phyloP scores from a whole-genome alignment of 106 monocot species.

The Posidonia australis region DNA sequence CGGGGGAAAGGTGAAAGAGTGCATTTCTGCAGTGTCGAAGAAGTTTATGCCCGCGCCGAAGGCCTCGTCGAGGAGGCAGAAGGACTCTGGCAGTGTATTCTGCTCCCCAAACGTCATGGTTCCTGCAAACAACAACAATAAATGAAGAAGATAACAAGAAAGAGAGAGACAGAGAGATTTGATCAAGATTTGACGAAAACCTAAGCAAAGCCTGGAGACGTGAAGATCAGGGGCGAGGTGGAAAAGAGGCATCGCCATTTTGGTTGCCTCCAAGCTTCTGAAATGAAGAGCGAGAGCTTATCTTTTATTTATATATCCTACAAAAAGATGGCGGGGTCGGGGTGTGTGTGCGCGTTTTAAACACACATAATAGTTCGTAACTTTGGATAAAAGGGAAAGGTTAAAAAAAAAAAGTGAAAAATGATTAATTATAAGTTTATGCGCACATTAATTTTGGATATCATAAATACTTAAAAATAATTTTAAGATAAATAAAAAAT shows the following conservation, averaged over 20 bases:
- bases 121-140: conserved; percentile 22
- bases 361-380: too few relatives aligned
- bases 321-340: too few relatives aligned
- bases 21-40: conserved; percentile 84
- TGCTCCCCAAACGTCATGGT: conserved; percentile 97
- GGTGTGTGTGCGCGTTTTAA: too few relatives aligned
- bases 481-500: too few relatives aligned
- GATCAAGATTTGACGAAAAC: neutral
- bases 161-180: neutral
- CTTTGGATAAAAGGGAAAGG: too few relatives aligned
- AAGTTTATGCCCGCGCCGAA: conserved; percentile 74
- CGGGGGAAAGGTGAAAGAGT: neutral
- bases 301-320: too few relatives aligned
- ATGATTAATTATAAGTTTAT: too few relatives aligned
- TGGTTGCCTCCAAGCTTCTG: neutral
- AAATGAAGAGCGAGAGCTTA: neutral
- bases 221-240: conserved; percentile 17
- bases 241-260: conserved; percentile 17
- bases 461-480: too few relatives aligned
- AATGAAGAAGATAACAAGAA: neutral
- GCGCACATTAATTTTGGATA: too few relatives aligned
- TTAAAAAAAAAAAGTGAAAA: too few relatives aligned
- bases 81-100: conserved; percentile 47
- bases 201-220: conserved; percentile 27
- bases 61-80: conserved; percentile 64